Base-by-base conservation (phyloP, 1,284 basidiomycete species). In the Neonothopanus nambi region DNA sequence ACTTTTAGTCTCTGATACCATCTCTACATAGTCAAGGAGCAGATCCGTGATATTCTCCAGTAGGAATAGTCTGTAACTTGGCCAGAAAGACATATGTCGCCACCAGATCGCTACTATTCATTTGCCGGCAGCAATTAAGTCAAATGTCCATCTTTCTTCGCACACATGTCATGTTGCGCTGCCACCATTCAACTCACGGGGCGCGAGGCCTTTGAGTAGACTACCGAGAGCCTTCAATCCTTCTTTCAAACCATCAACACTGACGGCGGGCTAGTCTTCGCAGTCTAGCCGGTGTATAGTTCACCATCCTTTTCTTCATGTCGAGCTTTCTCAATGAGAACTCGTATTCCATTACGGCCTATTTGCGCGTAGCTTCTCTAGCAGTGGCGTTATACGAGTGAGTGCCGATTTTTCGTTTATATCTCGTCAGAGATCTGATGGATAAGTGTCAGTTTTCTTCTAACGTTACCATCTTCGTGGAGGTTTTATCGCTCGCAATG, bases 331-430 rank as follows among this genome's bases (percentile, higher is more conserved):
- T 41, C 46, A 51, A 47, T 43, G 37, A 46, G 39, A 50, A 30
- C 5, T 37, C 63, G 30, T 65, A 67, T 54, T 63, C 59, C 15
- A 63, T 70, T 44, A 65, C 71, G 6, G 73, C 66, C 3, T 75
- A 76, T 56, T 61, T 77, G 60, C 70, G 75, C 28, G 64, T 75
- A 30, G 68, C 71, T n/a, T 73, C 75, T n/a, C 54, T 77, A 30
- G 70, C 76, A 15, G 66, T 78, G 35, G 73, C 75, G 17, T 57
- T 68, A 21, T 76, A 77, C 57, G 75, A 76, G 76, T 76, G 52
- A 61, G 60, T 59, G 30, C 20, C 17, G 30, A 40, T n/a, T 43
- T 46, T 46, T 28, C 37, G n/a, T 17, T 39, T 13, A 50, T 41
- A 36, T 51, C 46, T 42, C 44, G 47, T 28, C 45, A 20, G 17